Conservation (phyloP, 371 early-diverging fungal species). For the Umbelopsis sp. region DNA sequence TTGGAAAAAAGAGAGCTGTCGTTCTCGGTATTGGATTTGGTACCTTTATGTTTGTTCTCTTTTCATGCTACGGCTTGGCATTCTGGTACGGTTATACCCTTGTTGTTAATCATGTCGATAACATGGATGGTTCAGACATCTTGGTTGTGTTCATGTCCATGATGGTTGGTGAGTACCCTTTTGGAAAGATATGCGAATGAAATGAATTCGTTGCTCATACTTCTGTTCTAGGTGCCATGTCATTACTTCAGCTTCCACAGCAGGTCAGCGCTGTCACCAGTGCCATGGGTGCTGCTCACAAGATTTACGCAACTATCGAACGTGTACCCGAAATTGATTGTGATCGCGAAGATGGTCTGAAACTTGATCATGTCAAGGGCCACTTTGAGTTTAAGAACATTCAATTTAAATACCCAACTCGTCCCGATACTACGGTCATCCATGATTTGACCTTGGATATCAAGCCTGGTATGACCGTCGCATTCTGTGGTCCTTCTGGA, state of each 20-base stretch:
- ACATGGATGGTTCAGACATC: constrained; percentile 48
- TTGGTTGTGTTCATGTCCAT: constrained; percentile 61
- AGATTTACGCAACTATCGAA: constrained; percentile 76
- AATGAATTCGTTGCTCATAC: not conserved
- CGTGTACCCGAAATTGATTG: constrained; percentile 67
- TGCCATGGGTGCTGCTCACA: constrained; percentile 63
- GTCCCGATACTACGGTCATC: constrained; percentile 68
- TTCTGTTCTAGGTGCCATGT: not conserved
- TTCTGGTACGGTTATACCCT: constrained; percentile 72
- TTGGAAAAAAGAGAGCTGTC: constrained; percentile 48
- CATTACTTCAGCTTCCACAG: constrained; percentile 41
- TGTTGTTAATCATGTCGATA: constrained; percentile 34
- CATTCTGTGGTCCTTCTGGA: constrained; percentile 61
- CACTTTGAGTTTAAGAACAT: constrained; percentile 55
- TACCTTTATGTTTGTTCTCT: constrained; percentile 59
- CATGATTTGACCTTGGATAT: constrained; percentile 65
- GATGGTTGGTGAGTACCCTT: constrained; percentile 43
- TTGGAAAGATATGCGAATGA: too few species aligned
- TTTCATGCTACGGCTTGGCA: constrained; percentile 62
- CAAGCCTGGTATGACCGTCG: constrained; percentile 65
- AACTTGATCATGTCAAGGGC: constrained; percentile 32
- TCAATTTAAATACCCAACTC: constrained; percentile 77
- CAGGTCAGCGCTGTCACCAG: constrained; percentile 54
- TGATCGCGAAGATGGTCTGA: constrained; percentile 47
- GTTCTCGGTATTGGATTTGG: constrained; percentile 54